Evolutionary conservation across 805 yeast genomes (phyloP), one percentile per base, ranked within the genome.

Genomic region (Yarrowia divulgata): DNA sequence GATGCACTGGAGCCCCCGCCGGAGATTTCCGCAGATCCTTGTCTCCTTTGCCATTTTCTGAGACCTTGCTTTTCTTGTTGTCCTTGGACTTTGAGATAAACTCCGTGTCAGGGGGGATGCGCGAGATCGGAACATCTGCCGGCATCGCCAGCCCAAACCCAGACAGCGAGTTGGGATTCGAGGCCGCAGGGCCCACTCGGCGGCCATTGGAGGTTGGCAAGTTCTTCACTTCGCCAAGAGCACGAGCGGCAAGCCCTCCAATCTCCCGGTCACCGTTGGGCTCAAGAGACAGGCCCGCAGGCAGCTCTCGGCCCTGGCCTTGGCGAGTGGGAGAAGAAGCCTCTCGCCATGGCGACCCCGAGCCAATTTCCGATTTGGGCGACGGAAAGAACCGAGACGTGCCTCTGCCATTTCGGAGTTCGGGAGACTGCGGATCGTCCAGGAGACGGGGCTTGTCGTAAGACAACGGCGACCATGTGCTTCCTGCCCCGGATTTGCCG

Each of bases 101-200:
- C 42, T 60, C 66, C 34, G 66, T 60, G 37, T 60, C 66, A 12
- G 66, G 66, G 19, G 66, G 66, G 66, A 60, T 60, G 66, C 66
- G 66, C 52, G 66, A 60, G 52, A 60, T 60, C 34, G 66, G 66
- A 39, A 60, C 66, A 18, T 60, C 66, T 12, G 66, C 66, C 52
- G 66, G 66, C 66, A 60, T 60, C 34, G 50, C 66, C 42, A 60
- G 52, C n/a, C 66, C 66, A 34, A 60, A 60, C 42, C 66, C 66
- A 16, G 66, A 43, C 42, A 60, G 66, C 18, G 66, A 60, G 42
- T 57, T 57, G 64, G 42, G 29, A 34, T 43, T 43, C 14, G 66
- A 7, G 6, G 40, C 37, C 14, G 10, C 23, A 16, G 32, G 52
- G 12, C 46, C 14, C 9, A 43, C 32, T 8, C 52, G 35, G 3